Evolutionary conservation across 2,329 filamentous ascomycete genomes (phyloP).

Genomic region (Colletotrichum australisinense): DNA sequence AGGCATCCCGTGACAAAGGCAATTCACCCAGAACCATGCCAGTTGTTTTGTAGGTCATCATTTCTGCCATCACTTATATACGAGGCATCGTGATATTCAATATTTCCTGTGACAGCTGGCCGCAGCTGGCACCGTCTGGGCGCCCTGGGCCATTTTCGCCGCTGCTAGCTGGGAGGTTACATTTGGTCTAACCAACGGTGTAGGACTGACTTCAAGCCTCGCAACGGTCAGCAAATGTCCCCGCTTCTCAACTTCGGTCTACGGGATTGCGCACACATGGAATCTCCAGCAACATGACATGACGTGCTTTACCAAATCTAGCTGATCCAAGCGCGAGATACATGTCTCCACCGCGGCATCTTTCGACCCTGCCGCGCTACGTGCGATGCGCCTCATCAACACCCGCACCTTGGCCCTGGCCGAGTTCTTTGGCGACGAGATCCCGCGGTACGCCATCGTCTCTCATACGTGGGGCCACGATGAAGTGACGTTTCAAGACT

Average conservation of each 20-base stretch:
- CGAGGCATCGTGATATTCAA: too few species aligned
- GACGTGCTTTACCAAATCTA: not conserved
- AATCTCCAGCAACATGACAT: not conserved
- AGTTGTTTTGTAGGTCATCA: too few species aligned
- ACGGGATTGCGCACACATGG: not conserved
- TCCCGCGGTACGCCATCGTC: slow-evolving; percentile 40
- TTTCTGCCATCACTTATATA: too few species aligned
- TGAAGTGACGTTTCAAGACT: slow-evolving; percentile 37
- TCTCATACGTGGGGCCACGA: slow-evolving; percentile 40
- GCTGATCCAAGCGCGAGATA: not conserved
- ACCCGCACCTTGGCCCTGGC: slow-evolving; percentile 37
- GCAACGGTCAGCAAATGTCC: not conserved
- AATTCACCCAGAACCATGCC: too few species aligned
- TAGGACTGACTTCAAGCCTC: too few species aligned
- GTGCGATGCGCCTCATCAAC: slow-evolving; percentile 44
- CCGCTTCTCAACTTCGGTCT: not conserved
- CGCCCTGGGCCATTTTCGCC: too few species aligned
- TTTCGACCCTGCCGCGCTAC: not conserved
- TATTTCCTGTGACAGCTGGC: too few species aligned
- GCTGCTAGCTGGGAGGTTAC: not conserved
- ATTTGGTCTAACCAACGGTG: not conserved
- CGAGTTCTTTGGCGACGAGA: slow-evolving; percentile 38
- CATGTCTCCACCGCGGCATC: not conserved
- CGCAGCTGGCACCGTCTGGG: too few species aligned
- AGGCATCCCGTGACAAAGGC: too few species aligned